Evolutionary conservation across 805 yeast species (phyloP), one percentile per base, ranked within the genome.

Genomic region (Metschnikowia peoriensis): DNA sequence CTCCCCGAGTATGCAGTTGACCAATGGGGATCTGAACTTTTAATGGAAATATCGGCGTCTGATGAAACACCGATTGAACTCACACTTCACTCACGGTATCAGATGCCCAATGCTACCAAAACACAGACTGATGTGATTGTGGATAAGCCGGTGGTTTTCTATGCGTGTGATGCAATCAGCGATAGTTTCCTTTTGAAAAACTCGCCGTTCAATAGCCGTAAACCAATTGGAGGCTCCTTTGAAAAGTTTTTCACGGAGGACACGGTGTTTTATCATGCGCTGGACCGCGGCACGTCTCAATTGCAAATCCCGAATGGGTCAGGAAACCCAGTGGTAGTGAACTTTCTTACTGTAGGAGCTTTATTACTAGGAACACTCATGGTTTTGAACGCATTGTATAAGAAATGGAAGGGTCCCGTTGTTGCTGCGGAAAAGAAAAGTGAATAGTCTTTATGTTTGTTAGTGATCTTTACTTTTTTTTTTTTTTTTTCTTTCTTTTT

Each of bases 31-130:
- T 69, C 63, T 51, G 78, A 75, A 52, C 54, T 70, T 4, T 57
- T 75, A 35, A 50, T 73, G 43, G 72, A 69, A 50, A 53, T 70
- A 6, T 65, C 62, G 16, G 46, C 45, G 4, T 29, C 40, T 29
- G 32, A 38, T 10, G 7, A 28, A 14, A 35, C 27, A 28, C 57
- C 58, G n/a, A 14, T 57, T 6, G 53, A 56, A 7, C 52, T 74
- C 29, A 69, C 69, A 7, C 53, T 75, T 7, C 78, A 75, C 54
- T 67, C 78, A 7, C 60, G 79, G 38, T 75, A 75, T 55, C 77
- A 72, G 58, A 52, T 54, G n/a, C 77, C 77, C 3, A 32, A 45
- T 17, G 27, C 16, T 9, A 48, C 45, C 6, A 44, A 53, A 0
- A 48, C 47, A n/a, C 41, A 50, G 7, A 57, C 62, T 6, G 43